Base-by-base conservation (phyloP, 108 stramenopile species). In the Asterionellopsis glacialis region DNA sequence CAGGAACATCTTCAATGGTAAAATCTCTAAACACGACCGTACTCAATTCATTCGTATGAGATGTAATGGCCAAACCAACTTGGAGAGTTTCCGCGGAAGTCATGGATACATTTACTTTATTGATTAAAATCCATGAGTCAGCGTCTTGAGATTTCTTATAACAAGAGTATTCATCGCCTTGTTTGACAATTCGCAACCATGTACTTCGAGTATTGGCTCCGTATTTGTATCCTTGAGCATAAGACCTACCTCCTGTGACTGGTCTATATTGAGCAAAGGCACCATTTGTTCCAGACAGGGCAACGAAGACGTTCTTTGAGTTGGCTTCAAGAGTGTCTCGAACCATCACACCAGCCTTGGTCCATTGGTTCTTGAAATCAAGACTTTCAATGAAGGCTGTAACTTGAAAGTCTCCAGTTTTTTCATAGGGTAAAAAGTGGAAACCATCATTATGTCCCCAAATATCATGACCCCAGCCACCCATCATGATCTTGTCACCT, bases 261-360 rank as follows among this genome's bases (percentile, higher is more conserved):
- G 5, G 5, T 33, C 33, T 33, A 2, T 7, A 33, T 33, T 33
- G 33, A 7, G 5, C 33, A 5, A 33, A 5, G 5, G 7, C 7
- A 7, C 33, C 33, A 33, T 33, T 33, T 7, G 7, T 7, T 33
- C 33, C 33, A 33, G 33, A 5, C 2, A 33, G 33, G 33, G 5
- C 2, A 5, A 7, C 33, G 33, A 33, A 33, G 7, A 33, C 33
- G 33, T 33, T 33, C 33, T 33, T 33, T 33, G 33, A 33, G 7
- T 7, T 2, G 7, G 2, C 33, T 5, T 7, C 33, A 5, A 33
- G 33, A 43, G 5, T 58, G 45, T 11, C 65, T 18, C 61, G 61
- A 39, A 61, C 50, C 61, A 61, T 61, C 21, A 61, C 15, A n/a
- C 61, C 61, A 4, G 48, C 28, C 24, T 61, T 61, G 6, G 47